phyloP scores from a whole-genome alignment of 768 basidiomycete species.

The Boletellus ananiceps region DNA sequence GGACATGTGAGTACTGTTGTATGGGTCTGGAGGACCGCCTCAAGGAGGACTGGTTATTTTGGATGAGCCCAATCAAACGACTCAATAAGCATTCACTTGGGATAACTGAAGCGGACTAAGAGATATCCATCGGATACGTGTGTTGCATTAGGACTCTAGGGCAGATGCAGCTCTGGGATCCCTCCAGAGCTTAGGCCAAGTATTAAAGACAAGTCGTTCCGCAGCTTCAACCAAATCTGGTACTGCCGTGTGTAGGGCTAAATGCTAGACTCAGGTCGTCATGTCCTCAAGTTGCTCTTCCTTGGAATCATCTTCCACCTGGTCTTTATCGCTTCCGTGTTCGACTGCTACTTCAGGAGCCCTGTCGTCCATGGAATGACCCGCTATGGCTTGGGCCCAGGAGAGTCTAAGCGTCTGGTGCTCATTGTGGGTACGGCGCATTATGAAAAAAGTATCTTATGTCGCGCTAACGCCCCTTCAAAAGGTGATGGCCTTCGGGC shows the following conservation, averaged over 20 bases:
- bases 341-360: conserved; percentile 87
- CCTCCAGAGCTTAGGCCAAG: too few relatives aligned
- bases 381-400: conserved; percentile 41
- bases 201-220: too few relatives aligned
- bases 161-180: too few relatives aligned
- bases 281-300: conserved; percentile 44
- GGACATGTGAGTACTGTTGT: too few relatives aligned
- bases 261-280: conserved; percentile 14
- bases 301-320: conserved; percentile 73
- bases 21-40: too few relatives aligned
- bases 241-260: background rate
- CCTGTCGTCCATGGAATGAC: conserved; percentile 78
- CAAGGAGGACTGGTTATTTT: too few relatives aligned
- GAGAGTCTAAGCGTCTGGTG: conserved; percentile 68
- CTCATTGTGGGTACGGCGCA: conserved; percentile 64
- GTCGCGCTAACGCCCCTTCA: background rate
- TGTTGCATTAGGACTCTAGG: too few relatives aligned
- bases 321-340: conserved; percentile 64
- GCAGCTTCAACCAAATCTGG: background rate
- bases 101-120: too few relatives aligned
- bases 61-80: too few relatives aligned
- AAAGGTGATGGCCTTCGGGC: conserved; percentile 81
- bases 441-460: background rate
- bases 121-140: too few relatives aligned
- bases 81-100: too few relatives aligned